A percentile compares a stretch with the other conserved stretches of the same genome.
Conservation (phyloP, 2,329 filamentous ascomycete species). For the Mycosphaerelloides madeirae region DNA sequence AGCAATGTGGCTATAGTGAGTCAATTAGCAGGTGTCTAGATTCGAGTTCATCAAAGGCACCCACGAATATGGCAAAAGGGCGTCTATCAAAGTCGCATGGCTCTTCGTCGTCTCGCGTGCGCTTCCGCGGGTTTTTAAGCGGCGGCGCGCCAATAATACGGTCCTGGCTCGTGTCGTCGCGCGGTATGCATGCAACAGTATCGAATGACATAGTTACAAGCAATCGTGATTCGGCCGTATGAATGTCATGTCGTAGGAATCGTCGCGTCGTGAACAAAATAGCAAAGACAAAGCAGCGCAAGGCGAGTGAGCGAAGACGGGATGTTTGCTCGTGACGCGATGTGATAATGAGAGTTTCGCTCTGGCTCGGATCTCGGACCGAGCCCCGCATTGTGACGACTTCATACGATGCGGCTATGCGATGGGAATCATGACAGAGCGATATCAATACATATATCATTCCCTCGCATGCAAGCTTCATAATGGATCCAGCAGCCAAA, state of each 20-base stretch:
- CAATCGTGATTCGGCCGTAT: slow-evolving; percentile 10
- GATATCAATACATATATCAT: too few species aligned
- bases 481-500: too few species aligned
- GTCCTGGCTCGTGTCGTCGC: slow-evolving; percentile 6
- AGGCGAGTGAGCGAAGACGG: too few species aligned
- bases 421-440: too few species aligned
- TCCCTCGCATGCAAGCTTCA: too few species aligned
- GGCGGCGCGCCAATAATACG: neutral
- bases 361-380: too few species aligned
- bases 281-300: too few species aligned
- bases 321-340: too few species aligned
- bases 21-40: slow-evolving; percentile 9
- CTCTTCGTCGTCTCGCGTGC: slow-evolving; percentile 11
- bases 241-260: slow-evolving; percentile 11
- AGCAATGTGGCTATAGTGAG: slow-evolving; percentile 15
- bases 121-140: slow-evolving; percentile 12
- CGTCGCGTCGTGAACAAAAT: neutral
- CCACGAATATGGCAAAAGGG: slow-evolving; percentile 25
- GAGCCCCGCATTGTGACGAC: too few species aligned
- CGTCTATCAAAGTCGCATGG: slow-evolving; percentile 19
- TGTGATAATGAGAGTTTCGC: too few species aligned
- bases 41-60: neutral
- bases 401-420: too few species aligned
- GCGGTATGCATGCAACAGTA: slow-evolving; percentile 12
- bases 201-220: slow-evolving; percentile 16